Conservation (phyloP, 2,329 filamentous ascomycete genomes). For the Pseudocercospora fuligena region DNA sequence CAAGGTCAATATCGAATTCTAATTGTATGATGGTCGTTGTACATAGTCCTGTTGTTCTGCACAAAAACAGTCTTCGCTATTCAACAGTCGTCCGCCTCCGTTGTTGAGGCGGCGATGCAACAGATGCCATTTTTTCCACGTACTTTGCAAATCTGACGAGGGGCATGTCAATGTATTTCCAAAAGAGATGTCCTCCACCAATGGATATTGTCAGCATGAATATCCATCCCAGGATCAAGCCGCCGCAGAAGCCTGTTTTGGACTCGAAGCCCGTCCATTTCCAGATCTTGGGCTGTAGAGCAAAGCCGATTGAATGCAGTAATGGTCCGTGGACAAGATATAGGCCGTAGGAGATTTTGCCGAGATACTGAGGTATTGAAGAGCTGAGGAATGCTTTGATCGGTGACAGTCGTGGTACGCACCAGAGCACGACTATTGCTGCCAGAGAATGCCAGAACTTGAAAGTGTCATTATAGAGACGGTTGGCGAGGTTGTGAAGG, state of each 20-base stretch:
- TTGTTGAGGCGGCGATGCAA: not conserved
- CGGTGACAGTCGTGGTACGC: slow-evolving; percentile 5
- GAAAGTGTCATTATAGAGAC: slow-evolving; percentile 10
- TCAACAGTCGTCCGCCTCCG: not conserved
- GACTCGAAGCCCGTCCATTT: slow-evolving; percentile 6
- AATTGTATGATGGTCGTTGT: slow-evolving; percentile 3
- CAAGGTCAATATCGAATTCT: slow-evolving; percentile 36
- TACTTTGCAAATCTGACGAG: slow-evolving; percentile 21
- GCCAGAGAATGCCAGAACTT: slow-evolving; percentile 20
- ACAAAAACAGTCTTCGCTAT: not conserved
- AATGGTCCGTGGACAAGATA: slow-evolving; percentile 26
- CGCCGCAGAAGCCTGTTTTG: slow-evolving; percentile 8
- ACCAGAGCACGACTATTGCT: slow-evolving; percentile 18
- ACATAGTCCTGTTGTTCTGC: not conserved
- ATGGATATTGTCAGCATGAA: slow-evolving; percentile 21
- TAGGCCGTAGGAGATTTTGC: slow-evolving; percentile 24
- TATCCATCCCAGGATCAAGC: slow-evolving; percentile 18
- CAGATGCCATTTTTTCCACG: slow-evolving; percentile 13
- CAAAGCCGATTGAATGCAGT: slow-evolving; percentile 21
- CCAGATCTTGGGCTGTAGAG: slow-evolving; percentile 23
- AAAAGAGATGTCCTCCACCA: slow-evolving; percentile 19
- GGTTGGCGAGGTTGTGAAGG: not conserved
- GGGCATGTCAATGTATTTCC: slow-evolving; percentile 20
- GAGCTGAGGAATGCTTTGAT: slow-evolving; percentile 14
- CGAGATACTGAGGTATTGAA: slow-evolving; percentile 21